Evolutionary conservation across 2,329 filamentous ascomycete species (phyloP), one percentile per base, ranked within the genome.

Genomic region (Bipolaris cookei): DNA sequence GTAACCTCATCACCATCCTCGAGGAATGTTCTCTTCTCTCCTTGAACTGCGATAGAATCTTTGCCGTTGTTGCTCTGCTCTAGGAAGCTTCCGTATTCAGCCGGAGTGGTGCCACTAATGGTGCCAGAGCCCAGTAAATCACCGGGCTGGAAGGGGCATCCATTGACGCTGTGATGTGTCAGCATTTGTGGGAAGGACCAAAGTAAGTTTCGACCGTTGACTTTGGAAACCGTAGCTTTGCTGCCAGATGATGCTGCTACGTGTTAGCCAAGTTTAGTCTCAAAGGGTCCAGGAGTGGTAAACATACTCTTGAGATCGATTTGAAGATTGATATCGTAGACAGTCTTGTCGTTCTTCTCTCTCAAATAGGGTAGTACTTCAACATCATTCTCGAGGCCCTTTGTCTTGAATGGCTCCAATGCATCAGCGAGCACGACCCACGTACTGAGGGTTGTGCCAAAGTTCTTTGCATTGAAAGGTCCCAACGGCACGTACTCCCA

Each of bases 401-500:
- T 68, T 0, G 80, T 77, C 34, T 83, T 79, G 77, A 89, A 90
- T 0, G 86, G 88, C 72, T 90, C 89, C 30, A 95, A 79, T 0
- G 91, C 90, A 70, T 93, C 90, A 30, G 87, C 83, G 11, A 91
- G 79, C 3, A 95, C 89, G 1, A 95, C 85, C 91, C 91, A 95
- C 0, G 90, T 85, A 58, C 87, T 90, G 64, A 95, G 89, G 0
- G 85, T 90, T 0, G 90, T 91, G 3, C 84, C 89, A 69, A 95
- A 94, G 74, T 93, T 94, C 83, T 96, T 95, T 21, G 86, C 83
- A 60, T 91, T 92, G 78, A 95, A 94, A 0, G 91, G 91, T 0
- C 91, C 91, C 6, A 94, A 78, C 0, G 91, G 91, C 7, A 93
- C 83, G 65, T 93, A 93, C 76, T 96, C 91, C 90, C 90, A 95